Base-by-base conservation (phyloP, 208 protist species). In the Phytomonas sp. region DNA sequence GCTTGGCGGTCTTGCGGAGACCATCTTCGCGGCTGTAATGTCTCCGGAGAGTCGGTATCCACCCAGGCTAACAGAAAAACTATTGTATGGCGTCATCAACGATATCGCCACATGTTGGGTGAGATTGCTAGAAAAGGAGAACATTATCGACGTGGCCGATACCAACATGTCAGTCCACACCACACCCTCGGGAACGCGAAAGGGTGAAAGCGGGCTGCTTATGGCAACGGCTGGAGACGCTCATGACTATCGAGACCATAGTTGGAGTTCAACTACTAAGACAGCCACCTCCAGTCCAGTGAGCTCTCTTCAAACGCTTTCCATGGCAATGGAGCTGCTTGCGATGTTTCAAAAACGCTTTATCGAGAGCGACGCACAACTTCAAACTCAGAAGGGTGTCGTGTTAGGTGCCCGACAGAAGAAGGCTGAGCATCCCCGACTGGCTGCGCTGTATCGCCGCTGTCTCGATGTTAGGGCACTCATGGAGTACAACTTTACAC, bases 401-500 rank as follows among this genome's bases (percentile, higher is more conserved):
- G 75, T 73, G 66, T 67, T 51, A 15, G 40, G 62, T 26, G 72
- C 40, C 51, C 62, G 67, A 26, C 70, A 66, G 26, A 72, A 72
- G 4, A 37, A 26, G 15, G n/a, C 28, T 6, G 66, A 81, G 60
- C 85, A 91, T 40, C 68, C 74, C 7, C 76, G 68, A 8, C 66
- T 91, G 5, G 69, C 73, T 36, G 85, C 80, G 32, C 78, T 91
- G 64, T 71, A 78, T 43, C 64, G 51, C 36, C 85, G 85, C 63
- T 82, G 76, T 64, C 30, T 75, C 23, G 71, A 68, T 3, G 67
- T 91, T 17, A 76, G 81, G 32, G 67, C 74, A 46, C 72, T 82
- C 30, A 72, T 91, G 29, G 85, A 91, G 67, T 51, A 61, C 34
- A 81, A 91, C 75, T 80, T 81, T 31, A 71, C 79, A 30, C 72